Evolutionary conservation across 805 yeast genomes (phyloP).

Genomic region (Candida michaelii): DNA sequence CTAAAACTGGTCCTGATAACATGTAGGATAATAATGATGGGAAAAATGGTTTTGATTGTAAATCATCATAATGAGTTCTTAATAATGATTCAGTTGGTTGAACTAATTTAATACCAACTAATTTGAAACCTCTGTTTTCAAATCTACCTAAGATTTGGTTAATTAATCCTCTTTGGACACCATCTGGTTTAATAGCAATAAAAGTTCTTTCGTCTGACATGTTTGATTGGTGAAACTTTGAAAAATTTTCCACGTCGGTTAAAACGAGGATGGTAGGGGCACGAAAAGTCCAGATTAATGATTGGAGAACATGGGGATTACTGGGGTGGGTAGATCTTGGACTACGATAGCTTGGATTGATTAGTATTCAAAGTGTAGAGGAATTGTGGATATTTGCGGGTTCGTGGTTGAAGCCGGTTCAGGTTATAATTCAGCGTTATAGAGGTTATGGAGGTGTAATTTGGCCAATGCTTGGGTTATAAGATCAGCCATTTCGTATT

Average conservation of each 20-base stretch:
- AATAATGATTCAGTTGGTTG: slow-evolving; percentile 83
- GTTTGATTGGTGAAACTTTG: slow-evolving; percentile 5
- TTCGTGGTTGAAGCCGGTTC: too few relatives aligned
- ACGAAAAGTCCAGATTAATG: too few relatives aligned
- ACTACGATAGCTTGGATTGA: not conserved
- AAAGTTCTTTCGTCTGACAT: slow-evolving; percentile 84
- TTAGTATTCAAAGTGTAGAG: not conserved
- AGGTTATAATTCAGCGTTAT: too few relatives aligned
- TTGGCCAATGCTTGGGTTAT: too few relatives aligned
- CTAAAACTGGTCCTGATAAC: slow-evolving; percentile 98
- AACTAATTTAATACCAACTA: slow-evolving; percentile 91
- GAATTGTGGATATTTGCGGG: too few relatives aligned
- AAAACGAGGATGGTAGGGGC: slow-evolving; percentile 7
- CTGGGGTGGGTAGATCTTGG: too few relatives aligned
- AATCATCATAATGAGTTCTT: slow-evolving; percentile 93
- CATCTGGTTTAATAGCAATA: slow-evolving; percentile 97
- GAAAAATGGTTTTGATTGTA: slow-evolving; percentile 95
- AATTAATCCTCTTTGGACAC: slow-evolving; percentile 98
- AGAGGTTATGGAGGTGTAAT: too few relatives aligned
- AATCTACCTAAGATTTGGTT: slow-evolving; percentile 88
- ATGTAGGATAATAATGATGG: slow-evolving; percentile 94
- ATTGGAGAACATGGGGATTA: too few relatives aligned
- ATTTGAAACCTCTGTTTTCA: slow-evolving; percentile 96
- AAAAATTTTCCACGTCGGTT: slow-evolving; percentile 10
- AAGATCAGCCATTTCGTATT: too few relatives aligned